Evolutionary conservation across 2,329 filamentous ascomycete species (phyloP), one percentile per base, ranked within the genome.

Genomic region (Zasmidium angulare): DNA sequence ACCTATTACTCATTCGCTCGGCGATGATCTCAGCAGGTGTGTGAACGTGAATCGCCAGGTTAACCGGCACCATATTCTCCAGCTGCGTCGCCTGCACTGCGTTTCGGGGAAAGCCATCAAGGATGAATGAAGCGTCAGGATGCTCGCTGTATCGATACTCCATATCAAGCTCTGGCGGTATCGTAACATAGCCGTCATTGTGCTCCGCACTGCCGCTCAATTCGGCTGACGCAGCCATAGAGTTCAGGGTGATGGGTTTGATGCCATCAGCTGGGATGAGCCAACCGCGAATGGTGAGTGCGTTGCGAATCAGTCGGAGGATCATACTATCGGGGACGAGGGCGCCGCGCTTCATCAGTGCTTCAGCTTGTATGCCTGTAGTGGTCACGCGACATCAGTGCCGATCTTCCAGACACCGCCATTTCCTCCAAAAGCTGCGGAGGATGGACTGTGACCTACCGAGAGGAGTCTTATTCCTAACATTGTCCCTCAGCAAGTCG

Each of bases 41-140:
- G 71, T 89, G 84, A 67, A 98, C 82, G 56, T 90, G 91, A 60
- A 97, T 88, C 51, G 92, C 95, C 62, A 97, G 84, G 76, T 99
- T 99, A 74, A 99, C 93, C n/a, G 93, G 92, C 29, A 98, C 85
- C 31, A 97, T 82, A 49, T 80, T 78, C 72, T 96, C 92, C 50
- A 98, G 84, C 58, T 87, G 87, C 46, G 78, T 75, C 24, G 93
- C 95, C 77, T 99, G 95, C 2, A 80, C 73, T 0, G 90, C 89
- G 6, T 91, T 99, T 65, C 95, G 89, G 1, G 95, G 95, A 76
- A 98, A 99, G 17, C 95, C 95, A 74, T 99, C 95, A 55, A 99
- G 88, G 64, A 99, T 89, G 75, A 97, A 98, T 0, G 92, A 96
- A 9, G 92, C 91, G 0, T 86, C 80, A 0, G 92, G 89, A 63